Percentiles rank a stretch among this genome's conserved stretches.
These are phyloP conservation scores for Fusarium beomiforme DNA, from an alignment of 2,329 filamentous ascomycete genomes.

Conservation along the genomic window DNA sequence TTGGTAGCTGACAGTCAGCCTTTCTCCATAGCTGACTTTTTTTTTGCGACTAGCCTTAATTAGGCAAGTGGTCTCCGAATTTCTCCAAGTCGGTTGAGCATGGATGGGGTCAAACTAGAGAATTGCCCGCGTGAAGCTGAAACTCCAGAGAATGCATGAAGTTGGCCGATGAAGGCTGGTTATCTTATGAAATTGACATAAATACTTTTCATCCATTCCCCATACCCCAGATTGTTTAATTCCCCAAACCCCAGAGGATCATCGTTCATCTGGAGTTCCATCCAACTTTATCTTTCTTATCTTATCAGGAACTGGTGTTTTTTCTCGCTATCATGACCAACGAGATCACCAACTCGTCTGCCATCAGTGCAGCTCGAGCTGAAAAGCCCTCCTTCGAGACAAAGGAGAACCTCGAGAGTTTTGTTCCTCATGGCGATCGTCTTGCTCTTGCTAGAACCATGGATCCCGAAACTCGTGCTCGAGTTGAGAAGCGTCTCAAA, in stretches of 20 bases:
- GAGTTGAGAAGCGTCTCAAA: constrained; percentile 71
- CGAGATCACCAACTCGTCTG: constrained; percentile 8
- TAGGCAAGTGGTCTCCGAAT: neutral
- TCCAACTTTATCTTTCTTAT: neutral
- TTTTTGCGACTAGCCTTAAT: neutral
- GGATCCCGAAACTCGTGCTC: constrained; percentile 5
- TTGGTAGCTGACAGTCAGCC: constrained; percentile 10
- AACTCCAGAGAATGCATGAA: neutral
- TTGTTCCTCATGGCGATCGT: neutral
- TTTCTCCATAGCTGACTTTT: neutral
- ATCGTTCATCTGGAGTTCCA: neutral
- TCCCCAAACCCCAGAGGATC: neutral
- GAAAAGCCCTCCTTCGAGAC: constrained; percentile 2
- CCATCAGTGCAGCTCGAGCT: neutral
- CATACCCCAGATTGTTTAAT: constrained; percentile 13
- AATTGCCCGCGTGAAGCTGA: constrained; percentile 1
- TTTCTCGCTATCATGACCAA: neutral
- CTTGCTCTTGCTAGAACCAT: neutral
- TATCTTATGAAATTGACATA: neutral
- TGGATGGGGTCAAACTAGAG: neutral
- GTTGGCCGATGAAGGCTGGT: neutral
- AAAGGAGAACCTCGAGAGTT: neutral
- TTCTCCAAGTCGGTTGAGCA: neutral
- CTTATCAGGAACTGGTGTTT: neutral
- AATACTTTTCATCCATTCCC: constrained; percentile 9